phyloP scores from a whole-genome alignment of 805 yeast genomes.

The Ascoidea tarda region DNA sequence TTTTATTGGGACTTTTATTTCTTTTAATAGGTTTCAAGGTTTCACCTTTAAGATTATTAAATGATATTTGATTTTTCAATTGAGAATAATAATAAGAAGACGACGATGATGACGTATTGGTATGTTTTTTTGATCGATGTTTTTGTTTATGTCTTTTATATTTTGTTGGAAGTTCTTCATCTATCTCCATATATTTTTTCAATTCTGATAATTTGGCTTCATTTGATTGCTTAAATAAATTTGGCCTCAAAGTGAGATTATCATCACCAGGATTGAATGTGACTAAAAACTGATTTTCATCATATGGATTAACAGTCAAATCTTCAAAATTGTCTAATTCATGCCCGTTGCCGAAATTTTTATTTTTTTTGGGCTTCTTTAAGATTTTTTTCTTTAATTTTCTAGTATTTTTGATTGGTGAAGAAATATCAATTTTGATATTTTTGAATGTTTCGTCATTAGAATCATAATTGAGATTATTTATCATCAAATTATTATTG shows the following conservation, averaged over 20 bases:
- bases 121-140: not conserved
- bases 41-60: not conserved
- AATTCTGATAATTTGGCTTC: slow-evolving; percentile 1
- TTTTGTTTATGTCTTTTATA: not conserved
- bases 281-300: slow-evolving; percentile 2
- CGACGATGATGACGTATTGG: not conserved
- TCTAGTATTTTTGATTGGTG: not conserved
- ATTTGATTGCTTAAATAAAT: not conserved
- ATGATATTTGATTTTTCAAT: not conserved
- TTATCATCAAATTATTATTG: slow-evolving; percentile 2
- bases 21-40: not conserved
- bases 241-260: slow-evolving; percentile 2
- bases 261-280: not conserved
- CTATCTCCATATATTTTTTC: slow-evolving; percentile 4
- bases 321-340: slow-evolving; percentile 8
- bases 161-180: not conserved
- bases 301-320: slow-evolving; percentile 5
- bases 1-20: not conserved
- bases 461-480: not conserved
- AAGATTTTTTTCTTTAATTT: slow-evolving; percentile 3
- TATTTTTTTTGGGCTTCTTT: slow-evolving; percentile 1
- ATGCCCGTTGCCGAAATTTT: slow-evolving; percentile 4
- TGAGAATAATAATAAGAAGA: not conserved
- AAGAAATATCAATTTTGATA: not conserved
- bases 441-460: not conserved